These are phyloP conservation scores for Haplographium delicatum DNA, from an alignment of 495 filamentous ascomycete species.

Conservation along the genomic window DNA sequence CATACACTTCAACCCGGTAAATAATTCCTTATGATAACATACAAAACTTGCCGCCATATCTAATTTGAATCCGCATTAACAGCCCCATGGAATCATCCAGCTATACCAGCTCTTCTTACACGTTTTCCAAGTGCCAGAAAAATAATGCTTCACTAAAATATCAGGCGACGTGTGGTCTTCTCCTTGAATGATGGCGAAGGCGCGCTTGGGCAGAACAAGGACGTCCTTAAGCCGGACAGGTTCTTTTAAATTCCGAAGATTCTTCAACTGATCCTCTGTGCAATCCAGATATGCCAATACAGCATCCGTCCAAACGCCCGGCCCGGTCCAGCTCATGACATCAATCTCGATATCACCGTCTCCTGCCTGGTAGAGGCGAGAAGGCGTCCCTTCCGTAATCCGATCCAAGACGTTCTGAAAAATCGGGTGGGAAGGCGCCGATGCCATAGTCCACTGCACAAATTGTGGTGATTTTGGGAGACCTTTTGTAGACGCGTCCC, in stretches of 20 bases:
- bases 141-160: neutral
- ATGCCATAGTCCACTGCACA: neutral
- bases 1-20: no score
- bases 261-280: neutral
- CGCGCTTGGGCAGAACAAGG: neutral
- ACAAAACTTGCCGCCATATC: no score
- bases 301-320: neutral
- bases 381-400: neutral
- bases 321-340: constrained; percentile 1
- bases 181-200: neutral
- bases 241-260: neutral
- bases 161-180: neutral
- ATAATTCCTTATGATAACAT: no score
- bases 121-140: neutral
- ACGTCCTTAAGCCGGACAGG: neutral
- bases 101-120: neutral
- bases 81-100: neutral
- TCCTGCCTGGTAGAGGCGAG: neutral
- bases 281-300: neutral
- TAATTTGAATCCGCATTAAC: no score
- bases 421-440: neutral
- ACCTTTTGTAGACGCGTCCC: neutral
- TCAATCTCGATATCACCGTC: neutral
- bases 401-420: neutral
- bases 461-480: neutral